A percentile compares a stretch with the other conserved stretches of the same genome.
phyloP scores from a whole-genome alignment of 164 flowering plant species.

The Aristolochia californica region DNA sequence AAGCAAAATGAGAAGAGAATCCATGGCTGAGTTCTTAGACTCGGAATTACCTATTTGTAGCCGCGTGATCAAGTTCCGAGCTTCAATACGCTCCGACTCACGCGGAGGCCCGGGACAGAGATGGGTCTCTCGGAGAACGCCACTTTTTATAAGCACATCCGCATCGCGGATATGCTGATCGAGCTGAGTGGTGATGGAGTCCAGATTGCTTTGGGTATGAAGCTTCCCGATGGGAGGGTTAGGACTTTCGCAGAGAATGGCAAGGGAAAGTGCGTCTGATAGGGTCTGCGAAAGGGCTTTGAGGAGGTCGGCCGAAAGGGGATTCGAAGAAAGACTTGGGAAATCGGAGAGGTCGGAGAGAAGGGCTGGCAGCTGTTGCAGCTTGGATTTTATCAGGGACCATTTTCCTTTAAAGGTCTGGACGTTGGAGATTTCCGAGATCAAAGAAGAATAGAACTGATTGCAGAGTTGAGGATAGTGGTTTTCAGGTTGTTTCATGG shows the following conservation, averaged over 20 bases:
- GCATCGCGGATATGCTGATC: constrained; percentile 33
- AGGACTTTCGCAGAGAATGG: constrained; percentile 20
- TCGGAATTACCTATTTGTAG: constrained; percentile 73
- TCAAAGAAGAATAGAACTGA: constrained; percentile 12
- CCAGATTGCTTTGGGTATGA: constrained; percentile 53
- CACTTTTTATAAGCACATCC: constrained; percentile 46
- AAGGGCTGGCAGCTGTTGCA: constrained; percentile 32
- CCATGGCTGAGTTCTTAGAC: constrained; percentile 58
- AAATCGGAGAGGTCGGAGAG: constrained; percentile 40
- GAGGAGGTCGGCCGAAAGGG: constrained; percentile 36
- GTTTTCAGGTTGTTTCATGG: constrained; percentile 18
- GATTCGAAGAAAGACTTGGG: constrained; percentile 21
- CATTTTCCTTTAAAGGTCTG: constrained; percentile 43
- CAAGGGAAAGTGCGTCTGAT: constrained; percentile 25
- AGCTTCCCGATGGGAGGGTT: constrained; percentile 40
- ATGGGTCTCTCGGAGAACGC: constrained; percentile 32
- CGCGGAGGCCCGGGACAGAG: constrained; percentile 20
- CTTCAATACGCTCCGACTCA: constrained; percentile 35
- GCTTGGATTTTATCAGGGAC: constrained; percentile 32
- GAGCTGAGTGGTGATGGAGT: constrained; percentile 32
- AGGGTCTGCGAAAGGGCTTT: constrained; percentile 29
- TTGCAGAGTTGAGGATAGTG: constrained; percentile 7
- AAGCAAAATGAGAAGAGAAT: constrained; percentile 41
- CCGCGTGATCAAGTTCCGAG: constrained; percentile 59
- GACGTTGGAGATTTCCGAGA: constrained; percentile 14